phyloP scores from a whole-genome alignment of 768 basidiomycete species.

The Tylopilus subfusipes region DNA sequence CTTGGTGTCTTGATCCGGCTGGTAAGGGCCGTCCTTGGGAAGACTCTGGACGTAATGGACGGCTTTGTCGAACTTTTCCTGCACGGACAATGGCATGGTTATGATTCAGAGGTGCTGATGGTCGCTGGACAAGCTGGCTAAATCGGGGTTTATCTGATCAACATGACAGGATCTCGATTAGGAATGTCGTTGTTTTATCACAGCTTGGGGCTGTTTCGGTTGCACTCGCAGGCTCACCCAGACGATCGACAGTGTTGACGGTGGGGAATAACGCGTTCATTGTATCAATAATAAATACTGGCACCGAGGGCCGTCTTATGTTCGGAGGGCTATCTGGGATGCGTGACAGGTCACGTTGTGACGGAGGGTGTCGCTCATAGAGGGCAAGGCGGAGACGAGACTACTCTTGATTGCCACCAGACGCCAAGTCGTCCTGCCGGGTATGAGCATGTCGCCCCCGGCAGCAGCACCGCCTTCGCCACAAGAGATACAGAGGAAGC shows the following conservation, averaged over 20 bases:
- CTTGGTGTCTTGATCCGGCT: constrained; percentile 70
- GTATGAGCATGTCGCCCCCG: constrained; percentile 26
- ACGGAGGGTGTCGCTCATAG: constrained; percentile 16
- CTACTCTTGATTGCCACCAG: constrained; percentile 16
- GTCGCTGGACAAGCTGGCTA: not conserved
- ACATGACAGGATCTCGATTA: constrained; percentile 5
- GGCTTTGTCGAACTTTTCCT: constrained; percentile 73
- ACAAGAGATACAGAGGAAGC: constrained; percentile 83
- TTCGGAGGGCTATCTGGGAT: not conserved
- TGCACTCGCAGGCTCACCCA: not conserved
- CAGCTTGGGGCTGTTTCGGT: constrained; percentile 3
- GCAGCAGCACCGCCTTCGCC: constrained; percentile 65
- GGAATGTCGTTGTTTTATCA: constrained; percentile 11
- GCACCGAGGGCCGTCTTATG: constrained; percentile 11
- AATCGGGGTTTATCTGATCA: constrained; percentile 21
- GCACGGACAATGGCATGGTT: constrained; percentile 47
- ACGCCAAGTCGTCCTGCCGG: not conserved
- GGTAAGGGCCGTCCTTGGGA: constrained; percentile 68
- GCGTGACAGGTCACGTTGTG: constrained; percentile 25
- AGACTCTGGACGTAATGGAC: constrained; percentile 61
- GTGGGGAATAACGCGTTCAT: not conserved
- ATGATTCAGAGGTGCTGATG: constrained; percentile 10
- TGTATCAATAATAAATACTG: not conserved
- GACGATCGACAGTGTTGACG: not conserved
- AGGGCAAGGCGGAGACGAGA: not conserved